Base-by-base conservation (phyloP, 306 rosid genomes). In the Cucumis hystrix region DNA sequence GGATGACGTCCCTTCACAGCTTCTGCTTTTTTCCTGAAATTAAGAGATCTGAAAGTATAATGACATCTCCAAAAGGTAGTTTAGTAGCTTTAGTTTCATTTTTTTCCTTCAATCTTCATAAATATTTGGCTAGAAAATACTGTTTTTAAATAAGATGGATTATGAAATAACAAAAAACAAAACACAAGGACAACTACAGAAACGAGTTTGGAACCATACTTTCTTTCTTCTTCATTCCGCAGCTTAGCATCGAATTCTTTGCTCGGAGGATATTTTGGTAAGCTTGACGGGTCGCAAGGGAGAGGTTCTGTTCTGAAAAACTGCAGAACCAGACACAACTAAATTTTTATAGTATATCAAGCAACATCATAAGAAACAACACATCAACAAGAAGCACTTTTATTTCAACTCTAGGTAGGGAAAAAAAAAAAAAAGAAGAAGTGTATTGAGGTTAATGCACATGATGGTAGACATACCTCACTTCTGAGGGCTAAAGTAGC, bases 201-300 rank as follows among this genome's bases (percentile, higher is more conserved):
- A 41, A 55, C 35, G 7, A 51, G 23, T 28, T 47, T 40, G 17
- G 40, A 71, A 35, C 25, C n/a, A 57, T 87, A 94, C 98, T 91
- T 84, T 75, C 47, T 71, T 52, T 80, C 83, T 85, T 90, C 96
- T 73, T 92, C 89, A 12, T 89, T 89, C 74, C 88, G 88, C 63
- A 72, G 90, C 87, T 80, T 95, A 77, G 88, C 91, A 80, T 92
- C 92, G 17, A 87, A 83, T 85, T 92, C 97, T 83, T 95, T 95
- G 87, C 96, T 87, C 54, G 97, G 97, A 78, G 93, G 87, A 83
- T 90, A 88, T 81, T 87, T 89, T 2, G 97, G 98, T 74, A 95
- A 82, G 82, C 86, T 84, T 67, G 91, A 89, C 30, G 98, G 97
- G 57, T 88, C 86, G 84, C 97, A 95, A 86, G 98, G 92, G 54